phyloP scores from a whole-genome alignment of 1,139 yeast genomes.

The Lodderomyces metapsilosis region DNA sequence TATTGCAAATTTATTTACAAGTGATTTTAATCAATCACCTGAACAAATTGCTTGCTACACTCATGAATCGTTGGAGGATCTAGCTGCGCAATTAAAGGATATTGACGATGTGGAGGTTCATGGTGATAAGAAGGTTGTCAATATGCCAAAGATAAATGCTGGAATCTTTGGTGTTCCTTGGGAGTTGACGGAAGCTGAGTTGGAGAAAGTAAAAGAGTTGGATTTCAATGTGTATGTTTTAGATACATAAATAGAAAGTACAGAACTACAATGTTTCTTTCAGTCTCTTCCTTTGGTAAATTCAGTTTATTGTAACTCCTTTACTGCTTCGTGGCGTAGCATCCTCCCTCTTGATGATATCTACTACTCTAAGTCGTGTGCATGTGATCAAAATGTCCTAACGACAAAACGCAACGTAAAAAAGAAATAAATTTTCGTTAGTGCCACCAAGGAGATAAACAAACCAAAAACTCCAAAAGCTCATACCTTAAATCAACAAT shows the following conservation, averaged over 20 bases:
- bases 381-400: neutral
- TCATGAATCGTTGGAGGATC: slow-evolving; percentile 42
- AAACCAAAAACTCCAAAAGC: no score
- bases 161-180: slow-evolving; percentile 82
- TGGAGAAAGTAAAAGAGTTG: slow-evolving; percentile 28
- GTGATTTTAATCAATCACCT: slow-evolving; percentile 38
- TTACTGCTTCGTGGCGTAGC: slow-evolving; percentile 1
- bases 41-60: slow-evolving; percentile 51
- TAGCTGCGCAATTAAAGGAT: slow-evolving; percentile 26
- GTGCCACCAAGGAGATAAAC: neutral
- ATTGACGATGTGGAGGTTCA: slow-evolving; percentile 11
- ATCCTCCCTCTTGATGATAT: neutral
- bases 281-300: no score
- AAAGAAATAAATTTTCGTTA: neutral
- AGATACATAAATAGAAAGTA: no score
- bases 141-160: slow-evolving; percentile 78
- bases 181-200: slow-evolving; percentile 58
- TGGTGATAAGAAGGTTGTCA: slow-evolving; percentile 28
- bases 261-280: no score
- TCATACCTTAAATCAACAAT: slow-evolving; percentile 22
- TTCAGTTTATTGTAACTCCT: no score
- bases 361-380: slow-evolving; percentile 9
- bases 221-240: slow-evolving; percentile 43
- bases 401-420: neutral
- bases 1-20: slow-evolving; percentile 66